Percentiles rank a stretch among this genome's conserved stretches.
Evolutionary conservation across 805 yeast genomes (phyloP).

Genomic region (Ogataea neopini): DNA sequence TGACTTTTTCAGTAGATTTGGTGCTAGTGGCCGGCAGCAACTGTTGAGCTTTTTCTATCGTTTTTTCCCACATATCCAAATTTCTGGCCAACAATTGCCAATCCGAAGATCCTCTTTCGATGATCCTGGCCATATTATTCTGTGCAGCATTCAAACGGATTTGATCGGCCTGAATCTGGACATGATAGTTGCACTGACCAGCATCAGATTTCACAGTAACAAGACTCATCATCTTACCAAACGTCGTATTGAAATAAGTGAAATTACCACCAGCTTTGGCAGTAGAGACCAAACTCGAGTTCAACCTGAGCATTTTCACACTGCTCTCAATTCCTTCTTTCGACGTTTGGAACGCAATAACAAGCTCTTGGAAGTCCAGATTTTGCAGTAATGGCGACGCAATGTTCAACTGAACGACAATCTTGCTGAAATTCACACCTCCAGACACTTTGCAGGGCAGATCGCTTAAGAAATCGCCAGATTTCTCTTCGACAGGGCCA

Average conservation of each 20-base stretch:
- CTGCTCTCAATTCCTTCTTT: conserved; percentile 12
- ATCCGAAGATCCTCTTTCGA: conserved; percentile 15
- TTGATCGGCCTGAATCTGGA: conserved; percentile 19
- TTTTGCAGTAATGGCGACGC: conserved; percentile 23
- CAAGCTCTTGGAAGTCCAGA: conserved; percentile 16
- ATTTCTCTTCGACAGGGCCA: neutral
- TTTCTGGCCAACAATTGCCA: neutral
- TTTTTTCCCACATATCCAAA: neutral
- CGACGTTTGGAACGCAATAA: conserved; percentile 12
- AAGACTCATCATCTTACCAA: conserved; percentile 11
- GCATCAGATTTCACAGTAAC: conserved; percentile 5
- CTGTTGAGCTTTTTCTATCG: neutral
- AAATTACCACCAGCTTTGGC: conserved; percentile 4
- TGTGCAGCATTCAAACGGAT: conserved; percentile 17
- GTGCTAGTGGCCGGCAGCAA: too few species aligned
- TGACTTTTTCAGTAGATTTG: too few species aligned
- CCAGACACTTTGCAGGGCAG: conserved; percentile 8
- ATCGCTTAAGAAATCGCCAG: conserved; percentile 1
- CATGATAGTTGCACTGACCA: conserved; percentile 2
- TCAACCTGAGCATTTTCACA: conserved; percentile 11
- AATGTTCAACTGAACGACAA: conserved; percentile 15
- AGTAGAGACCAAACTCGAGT: conserved; percentile 12
- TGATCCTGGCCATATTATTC: conserved; percentile 10
- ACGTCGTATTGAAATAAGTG: conserved; percentile 11
- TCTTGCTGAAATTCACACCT: conserved; percentile 9